Evolutionary conservation across 2,329 filamentous ascomycete genomes (phyloP), one percentile per base, ranked within the genome.

Genomic region (Fusarium anthophilum): DNA sequence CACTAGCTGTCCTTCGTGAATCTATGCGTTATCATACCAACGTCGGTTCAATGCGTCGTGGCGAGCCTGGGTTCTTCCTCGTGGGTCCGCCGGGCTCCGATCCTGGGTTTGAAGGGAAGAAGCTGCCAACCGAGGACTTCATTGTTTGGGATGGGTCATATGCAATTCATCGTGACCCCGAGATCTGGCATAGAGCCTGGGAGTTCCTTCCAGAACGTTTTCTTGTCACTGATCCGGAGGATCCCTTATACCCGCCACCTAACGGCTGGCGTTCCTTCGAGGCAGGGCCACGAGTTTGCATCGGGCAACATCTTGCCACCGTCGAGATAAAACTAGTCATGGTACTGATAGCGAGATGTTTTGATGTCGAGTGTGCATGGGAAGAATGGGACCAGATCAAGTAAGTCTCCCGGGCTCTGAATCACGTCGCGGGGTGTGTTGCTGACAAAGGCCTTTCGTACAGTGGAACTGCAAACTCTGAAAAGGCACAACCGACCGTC

Each of bases 231-330:
- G 67, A 77, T 17, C 56, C 68, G 9, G 50, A 63, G 17, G 61
- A 75, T 18, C 69, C 72, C 18, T 59, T 73, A 5, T 75, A 50
- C 6, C 62, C 66, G 6, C 66, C 69, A 18, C 50, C 66, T 6
- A 83, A 85, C 62, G 87, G 87, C 1, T 91, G 84, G 83, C 81
- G 86, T 12, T 84, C 87, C 0, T 91, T 91, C 75, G 85, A 86
- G 50, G 81, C 86, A 26, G 89, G 89, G 0, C 85, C 86, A 8
- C 78, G 89, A 15, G 87, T 86, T 48, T 91, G 89, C 69, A 86
- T 91, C 39, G 89, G 89, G 0, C 86, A 90, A 79, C 53, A 88
- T 69, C 80, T 91, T 50, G 89, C 86, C 6, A 83, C 88, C 78
- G 82, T 87, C 17, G 73, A 76, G 41, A 56, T 76, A 15, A 76